phyloP scores from a whole-genome alignment of 192 early-diverging fungal species.

The Allomyces javanicus region DNA sequence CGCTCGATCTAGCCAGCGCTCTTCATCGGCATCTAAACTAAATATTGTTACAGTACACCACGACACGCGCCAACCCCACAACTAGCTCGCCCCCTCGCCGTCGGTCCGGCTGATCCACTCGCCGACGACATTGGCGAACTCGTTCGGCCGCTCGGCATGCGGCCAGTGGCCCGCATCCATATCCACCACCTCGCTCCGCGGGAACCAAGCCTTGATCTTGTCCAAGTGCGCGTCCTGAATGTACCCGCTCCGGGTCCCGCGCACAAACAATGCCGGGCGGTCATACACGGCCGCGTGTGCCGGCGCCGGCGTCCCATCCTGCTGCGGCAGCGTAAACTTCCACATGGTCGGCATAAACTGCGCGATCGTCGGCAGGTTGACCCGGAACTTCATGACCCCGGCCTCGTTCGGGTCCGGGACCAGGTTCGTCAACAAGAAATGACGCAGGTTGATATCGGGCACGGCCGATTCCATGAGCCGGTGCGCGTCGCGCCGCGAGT shows the following conservation, averaged over 20 bases:
- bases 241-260: constrained; percentile 49
- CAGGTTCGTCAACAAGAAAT: constrained; percentile 85
- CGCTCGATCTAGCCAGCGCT: no score
- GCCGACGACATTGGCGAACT: constrained; percentile 34
- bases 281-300: constrained; percentile 19
- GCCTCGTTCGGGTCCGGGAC: constrained; percentile 24
- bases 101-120: constrained; percentile 18
- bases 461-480: no score
- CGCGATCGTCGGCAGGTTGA: constrained; percentile 52
- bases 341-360: constrained; percentile 10
- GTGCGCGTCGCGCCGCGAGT: no score
- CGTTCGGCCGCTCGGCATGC: constrained; percentile 50
- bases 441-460: constrained; percentile 12
- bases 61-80: no score
- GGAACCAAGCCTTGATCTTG: constrained; percentile 48
- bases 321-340: constrained; percentile 19
- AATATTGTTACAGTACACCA: no score
- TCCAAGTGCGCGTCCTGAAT: constrained; percentile 29
- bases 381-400: constrained; percentile 34
- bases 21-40: no score
- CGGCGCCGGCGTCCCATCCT: constrained; percentile 30
- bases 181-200: constrained; percentile 34
- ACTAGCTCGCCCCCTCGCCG: background rate
- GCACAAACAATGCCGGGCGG: constrained; percentile 60
- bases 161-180: constrained; percentile 86